These are phyloP conservation scores for Noccaea caerulescens DNA, from an alignment of 345 rosid genomes.

Conservation along the genomic window DNA sequence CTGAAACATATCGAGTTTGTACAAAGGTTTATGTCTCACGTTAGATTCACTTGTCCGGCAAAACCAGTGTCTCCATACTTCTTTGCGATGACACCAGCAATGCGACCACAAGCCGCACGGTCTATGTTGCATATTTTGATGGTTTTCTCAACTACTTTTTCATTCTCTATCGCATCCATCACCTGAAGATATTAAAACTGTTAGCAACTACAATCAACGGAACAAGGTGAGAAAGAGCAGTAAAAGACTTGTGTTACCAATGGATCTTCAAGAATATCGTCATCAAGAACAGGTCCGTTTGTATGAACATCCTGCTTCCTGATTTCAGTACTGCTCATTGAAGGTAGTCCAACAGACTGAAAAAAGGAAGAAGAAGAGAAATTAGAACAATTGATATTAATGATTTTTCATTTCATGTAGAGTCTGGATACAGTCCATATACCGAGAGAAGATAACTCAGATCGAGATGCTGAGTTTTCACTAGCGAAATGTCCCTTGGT, in stretches of 20 bases:
- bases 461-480: conserved; percentile 97
- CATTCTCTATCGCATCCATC: conserved; percentile 77
- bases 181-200: conserved; percentile 50
- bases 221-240: background rate
- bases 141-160: conserved; percentile 76
- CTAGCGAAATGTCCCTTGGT: conserved; percentile 88
- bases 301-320: conserved; percentile 88
- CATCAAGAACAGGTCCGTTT: conserved; percentile 89
- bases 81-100: conserved; percentile 90
- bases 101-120: conserved; percentile 95
- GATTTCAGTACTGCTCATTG: conserved; percentile 86
- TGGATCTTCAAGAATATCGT: conserved; percentile 75
- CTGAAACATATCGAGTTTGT: background rate
- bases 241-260: conserved; percentile 54
- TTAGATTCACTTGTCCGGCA: conserved; percentile 94
- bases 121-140: conserved; percentile 82
- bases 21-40: conserved; percentile 56
- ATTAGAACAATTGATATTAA: background rate
- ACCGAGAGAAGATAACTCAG: conserved; percentile 78
- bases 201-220: conserved; percentile 16
- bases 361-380: conserved; percentile 19
- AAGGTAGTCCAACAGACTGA: conserved; percentile 83
- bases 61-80: conserved; percentile 98
- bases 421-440: conserved; percentile 15
- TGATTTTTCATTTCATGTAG: conserved; percentile 2